phyloP scores from a whole-genome alignment of 306 rosid species.

The Dryas alaskensis region DNA sequence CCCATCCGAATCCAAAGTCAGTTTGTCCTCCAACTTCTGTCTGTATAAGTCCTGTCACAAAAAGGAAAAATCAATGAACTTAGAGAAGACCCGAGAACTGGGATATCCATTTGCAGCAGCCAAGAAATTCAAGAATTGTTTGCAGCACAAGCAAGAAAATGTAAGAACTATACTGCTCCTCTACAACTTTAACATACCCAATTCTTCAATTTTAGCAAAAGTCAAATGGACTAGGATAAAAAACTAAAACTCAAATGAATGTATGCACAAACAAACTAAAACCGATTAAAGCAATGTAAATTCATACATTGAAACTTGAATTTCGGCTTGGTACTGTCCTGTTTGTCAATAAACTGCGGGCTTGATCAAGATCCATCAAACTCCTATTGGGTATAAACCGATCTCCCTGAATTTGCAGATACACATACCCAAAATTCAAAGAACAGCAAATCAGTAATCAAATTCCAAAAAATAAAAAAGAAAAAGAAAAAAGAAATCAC shows the following conservation, averaged over 20 bases:
- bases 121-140: not conserved
- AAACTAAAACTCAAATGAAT: not conserved
- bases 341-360: conserved; percentile 69
- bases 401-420: conserved; percentile 52
- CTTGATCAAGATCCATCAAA: conserved; percentile 97
- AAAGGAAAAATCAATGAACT: not conserved
- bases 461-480: not conserved
- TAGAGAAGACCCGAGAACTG: not conserved
- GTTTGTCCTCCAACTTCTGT: conserved; percentile 48
- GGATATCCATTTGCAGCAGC: not conserved
- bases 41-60: conserved; percentile 55
- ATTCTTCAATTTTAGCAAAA: not conserved
- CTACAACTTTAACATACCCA: not conserved
- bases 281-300: too few species aligned
- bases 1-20: conserved; percentile 65
- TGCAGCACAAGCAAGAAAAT: not conserved
- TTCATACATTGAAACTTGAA: conserved; percentile 39
- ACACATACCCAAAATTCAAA: not conserved
- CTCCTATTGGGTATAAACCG: conserved; percentile 80
- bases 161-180: not conserved
- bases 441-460: not conserved
- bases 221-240: not conserved
- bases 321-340: conserved; percentile 35
- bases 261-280: not conserved
- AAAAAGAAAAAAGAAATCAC: not conserved